A percentile compares a stretch with the other conserved stretches of the same genome.
phyloP scores from a whole-genome alignment of 352 stramenopile species.

The Blastocystis sp. region DNA sequence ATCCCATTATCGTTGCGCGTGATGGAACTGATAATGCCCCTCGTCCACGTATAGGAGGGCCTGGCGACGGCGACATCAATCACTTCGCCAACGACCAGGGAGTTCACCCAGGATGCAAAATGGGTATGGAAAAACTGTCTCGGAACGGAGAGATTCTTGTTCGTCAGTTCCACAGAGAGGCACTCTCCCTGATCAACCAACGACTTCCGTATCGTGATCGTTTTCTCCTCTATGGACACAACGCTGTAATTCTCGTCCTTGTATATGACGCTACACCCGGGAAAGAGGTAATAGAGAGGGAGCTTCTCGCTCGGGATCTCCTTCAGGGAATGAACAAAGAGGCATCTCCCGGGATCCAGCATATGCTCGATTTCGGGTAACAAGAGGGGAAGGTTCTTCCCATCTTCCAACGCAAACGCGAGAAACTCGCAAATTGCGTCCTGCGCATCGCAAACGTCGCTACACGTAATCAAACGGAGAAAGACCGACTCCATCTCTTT shows the following conservation, averaged over 20 bases:
- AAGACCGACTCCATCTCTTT: not conserved
- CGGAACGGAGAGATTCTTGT: not conserved
- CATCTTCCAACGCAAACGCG: not conserved
- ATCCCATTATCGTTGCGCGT: not conserved
- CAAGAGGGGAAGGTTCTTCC: not conserved
- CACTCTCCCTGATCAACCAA: not conserved
- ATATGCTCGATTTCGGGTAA: not conserved
- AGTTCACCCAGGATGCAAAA: not conserved
- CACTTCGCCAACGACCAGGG: not conserved
- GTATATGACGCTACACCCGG: not conserved
- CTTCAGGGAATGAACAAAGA: not conserved
- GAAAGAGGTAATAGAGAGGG: slow-evolving; percentile 13
- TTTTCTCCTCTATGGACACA: not conserved
- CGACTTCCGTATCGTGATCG: not conserved
- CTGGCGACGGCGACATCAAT: not conserved
- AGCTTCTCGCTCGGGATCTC: not conserved
- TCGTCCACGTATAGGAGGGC: not conserved
- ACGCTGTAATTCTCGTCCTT: slow-evolving; percentile 13
- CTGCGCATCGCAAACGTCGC: not conserved
- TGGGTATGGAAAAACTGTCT: not conserved
- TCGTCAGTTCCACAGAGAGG: not conserved
- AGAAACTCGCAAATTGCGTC: not conserved
- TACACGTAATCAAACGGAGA: not conserved
- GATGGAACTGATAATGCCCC: not conserved
- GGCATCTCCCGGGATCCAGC: not conserved